Base-by-base conservation (phyloP, 148 eudicot genomes). In the Tetragonia tetragonoides region DNA sequence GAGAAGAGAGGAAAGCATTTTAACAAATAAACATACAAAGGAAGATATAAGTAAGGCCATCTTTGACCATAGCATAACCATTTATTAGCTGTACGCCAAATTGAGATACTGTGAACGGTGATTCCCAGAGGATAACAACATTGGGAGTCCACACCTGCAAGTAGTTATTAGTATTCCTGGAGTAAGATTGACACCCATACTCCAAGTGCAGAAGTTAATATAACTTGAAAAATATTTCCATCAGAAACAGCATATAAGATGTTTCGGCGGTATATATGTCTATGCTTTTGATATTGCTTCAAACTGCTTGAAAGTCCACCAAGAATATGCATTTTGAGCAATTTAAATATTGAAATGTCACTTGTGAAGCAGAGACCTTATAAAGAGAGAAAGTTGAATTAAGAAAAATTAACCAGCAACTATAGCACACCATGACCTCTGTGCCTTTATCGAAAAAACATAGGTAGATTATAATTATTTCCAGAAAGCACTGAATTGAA, bases 41-140 rank as follows among this genome's bases (percentile, higher is more conserved):
- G 98, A 85, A 94, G 79, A 62, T 97, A 92, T 44, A 92, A 59
- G 78, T 88, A 94, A 54, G 98, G 95, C 97, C 93, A 94, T 40
- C 90, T 90, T 83, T 86, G 89, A 83, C 92, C 97, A 84, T 94
- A 38, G 92, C 98, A 85, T 92, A 94, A 62, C 95, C 97, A 86
- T 94, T 91, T 15, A 84, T 59, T 59, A 94, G 88, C 87, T 92
- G 82, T 61, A 94, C 81, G 78, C 88, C 93, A 88, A 69, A 92
- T 69, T 92, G 97, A 78, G 89, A 77, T 81, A 94, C 98, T 16
- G 98, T 94, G 59, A 94, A 78, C 14, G 82, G 82, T 63, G 98
- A 86, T 79, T 94, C 95, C 95, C 85, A 87, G 14, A 94, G 83
- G 54, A 97, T 94, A 68, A 94, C 68, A 63, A 89, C 90, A 79